Percentiles rank a stretch among this genome's conserved stretches.
Evolutionary conservation across 2,329 filamentous ascomycete genomes (phyloP).

Genomic region (Lecanicillium sp.): DNA sequence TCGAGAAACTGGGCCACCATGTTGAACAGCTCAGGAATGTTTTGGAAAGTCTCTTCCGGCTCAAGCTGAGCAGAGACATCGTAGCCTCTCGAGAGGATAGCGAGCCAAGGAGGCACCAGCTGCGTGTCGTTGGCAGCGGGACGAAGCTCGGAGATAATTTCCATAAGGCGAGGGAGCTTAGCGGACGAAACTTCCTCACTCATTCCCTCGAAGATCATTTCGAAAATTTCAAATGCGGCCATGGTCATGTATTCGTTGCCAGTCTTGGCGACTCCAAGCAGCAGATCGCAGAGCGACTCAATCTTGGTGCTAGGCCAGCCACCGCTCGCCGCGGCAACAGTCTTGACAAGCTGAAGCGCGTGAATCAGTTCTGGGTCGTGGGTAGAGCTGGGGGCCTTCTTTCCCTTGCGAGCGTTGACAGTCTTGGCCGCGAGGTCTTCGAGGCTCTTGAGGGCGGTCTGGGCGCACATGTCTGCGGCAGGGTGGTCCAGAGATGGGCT

Average conservation of each 20-base stretch:
- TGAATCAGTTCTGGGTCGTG: constrained; percentile 85
- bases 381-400: constrained; percentile 51
- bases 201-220: constrained; percentile 92
- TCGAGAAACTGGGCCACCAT: constrained; percentile 75
- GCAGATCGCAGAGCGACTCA: constrained; percentile 78
- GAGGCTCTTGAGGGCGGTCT: constrained; percentile 76
- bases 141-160: constrained; percentile 85
- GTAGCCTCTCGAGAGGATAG: constrained; percentile 87
- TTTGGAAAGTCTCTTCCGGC: constrained; percentile 84
- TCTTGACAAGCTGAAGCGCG: constrained; percentile 84
- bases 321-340: constrained; percentile 74
- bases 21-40: constrained; percentile 75
- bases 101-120: constrained; percentile 91
- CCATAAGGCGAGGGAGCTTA: constrained; percentile 81
- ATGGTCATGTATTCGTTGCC: constrained; percentile 95
- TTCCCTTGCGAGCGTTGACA: constrained; percentile 50
- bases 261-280: constrained; percentile 80
- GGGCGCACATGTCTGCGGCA: constrained; percentile 91
- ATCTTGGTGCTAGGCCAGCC: constrained; percentile 98
- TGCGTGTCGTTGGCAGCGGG: constrained; percentile 91
- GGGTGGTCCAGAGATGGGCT: constrained; percentile 91
- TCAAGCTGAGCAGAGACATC: constrained; percentile 86
- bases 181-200: constrained; percentile 77
- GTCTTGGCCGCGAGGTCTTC: constrained; percentile 62
- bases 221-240: constrained; percentile 93